Evolutionary conservation across 257 asterid species (phyloP).

Genomic region (Leptodermis oblonga): DNA sequence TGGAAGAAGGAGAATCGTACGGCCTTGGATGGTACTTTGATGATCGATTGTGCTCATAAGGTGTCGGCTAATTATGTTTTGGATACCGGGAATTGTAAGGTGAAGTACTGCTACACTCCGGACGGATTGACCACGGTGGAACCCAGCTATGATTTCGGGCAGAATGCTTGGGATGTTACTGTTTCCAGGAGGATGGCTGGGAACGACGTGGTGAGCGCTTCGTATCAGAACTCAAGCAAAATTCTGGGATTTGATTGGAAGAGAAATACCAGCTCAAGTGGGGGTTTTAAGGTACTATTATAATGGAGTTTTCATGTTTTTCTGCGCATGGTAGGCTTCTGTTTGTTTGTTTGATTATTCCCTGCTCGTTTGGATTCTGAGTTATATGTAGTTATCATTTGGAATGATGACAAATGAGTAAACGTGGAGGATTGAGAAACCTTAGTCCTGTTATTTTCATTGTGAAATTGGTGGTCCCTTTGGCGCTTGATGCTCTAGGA

Average conservation of each 20-base stretch:
- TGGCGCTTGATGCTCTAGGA: too few relatives aligned
- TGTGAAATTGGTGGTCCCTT: neutral
- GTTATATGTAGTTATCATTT: neutral
- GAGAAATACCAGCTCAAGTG: conserved; percentile 15
- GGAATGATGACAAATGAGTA: neutral
- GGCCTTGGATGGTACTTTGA: conserved; percentile 26
- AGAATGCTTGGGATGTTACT: conserved; percentile 31
- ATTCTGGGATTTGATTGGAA: conserved; percentile 32
- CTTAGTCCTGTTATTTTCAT: neutral
- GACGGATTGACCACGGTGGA: conserved; percentile 30
- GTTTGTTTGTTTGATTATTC: neutral
- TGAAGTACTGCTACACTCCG: conserved; percentile 27
- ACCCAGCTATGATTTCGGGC: conserved; percentile 34
- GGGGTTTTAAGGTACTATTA: conserved; percentile 26
- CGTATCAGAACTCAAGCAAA: conserved; percentile 29
- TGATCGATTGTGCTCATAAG: conserved; percentile 24
- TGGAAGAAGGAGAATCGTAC: conserved; percentile 31
- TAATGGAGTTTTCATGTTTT: neutral
- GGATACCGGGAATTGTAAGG: conserved; percentile 21
- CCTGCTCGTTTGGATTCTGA: neutral
- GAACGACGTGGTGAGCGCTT: conserved; percentile 29
- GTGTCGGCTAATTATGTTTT: conserved; percentile 26
- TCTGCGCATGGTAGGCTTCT: neutral
- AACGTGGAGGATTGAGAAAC: neutral
- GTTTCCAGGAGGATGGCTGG: conserved; percentile 21